These are phyloP conservation scores for Chimonanthus praecox DNA, from an alignment of 164 flowering plant genomes.

Conservation along the genomic window DNA sequence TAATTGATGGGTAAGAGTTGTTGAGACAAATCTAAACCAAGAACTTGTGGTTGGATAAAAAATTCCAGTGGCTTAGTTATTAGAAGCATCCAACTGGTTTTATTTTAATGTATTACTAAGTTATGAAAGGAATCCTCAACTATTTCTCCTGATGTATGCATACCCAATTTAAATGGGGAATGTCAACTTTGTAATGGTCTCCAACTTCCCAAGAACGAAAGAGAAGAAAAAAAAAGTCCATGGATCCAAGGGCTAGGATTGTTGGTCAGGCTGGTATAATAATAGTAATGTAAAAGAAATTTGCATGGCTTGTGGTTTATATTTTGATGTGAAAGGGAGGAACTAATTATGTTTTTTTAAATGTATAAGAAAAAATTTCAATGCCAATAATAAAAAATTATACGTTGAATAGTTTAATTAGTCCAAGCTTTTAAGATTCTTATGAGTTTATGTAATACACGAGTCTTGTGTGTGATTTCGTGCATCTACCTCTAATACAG, in stretches of 20 bases:
- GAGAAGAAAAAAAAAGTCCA: background rate
- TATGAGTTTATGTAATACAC: too few relatives aligned
- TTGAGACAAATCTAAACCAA: background rate
- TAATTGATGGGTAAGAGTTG: background rate
- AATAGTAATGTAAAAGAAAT: too few relatives aligned
- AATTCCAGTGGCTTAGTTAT: background rate
- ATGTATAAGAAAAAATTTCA: too few relatives aligned
- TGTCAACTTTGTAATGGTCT: background rate
- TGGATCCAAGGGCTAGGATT: background rate
- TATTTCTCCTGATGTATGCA: background rate
- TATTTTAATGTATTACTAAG: background rate
- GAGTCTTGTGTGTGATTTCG: too few relatives aligned
- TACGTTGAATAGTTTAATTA: background rate
- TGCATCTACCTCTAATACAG: too few relatives aligned
- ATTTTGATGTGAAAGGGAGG: too few relatives aligned
- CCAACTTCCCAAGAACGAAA: background rate
- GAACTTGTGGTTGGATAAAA: background rate
- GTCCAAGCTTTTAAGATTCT: too few relatives aligned
- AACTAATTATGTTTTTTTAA: background rate
- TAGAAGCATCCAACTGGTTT: background rate
- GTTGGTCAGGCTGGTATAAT: background rate
- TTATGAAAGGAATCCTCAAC: background rate
- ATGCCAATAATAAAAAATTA: background rate
- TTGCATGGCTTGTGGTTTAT: background rate
- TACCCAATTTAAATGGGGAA: background rate